phyloP scores from a whole-genome alignment of 1,284 basidiomycete genomes.

The Cryptococcus hybrid region DNA sequence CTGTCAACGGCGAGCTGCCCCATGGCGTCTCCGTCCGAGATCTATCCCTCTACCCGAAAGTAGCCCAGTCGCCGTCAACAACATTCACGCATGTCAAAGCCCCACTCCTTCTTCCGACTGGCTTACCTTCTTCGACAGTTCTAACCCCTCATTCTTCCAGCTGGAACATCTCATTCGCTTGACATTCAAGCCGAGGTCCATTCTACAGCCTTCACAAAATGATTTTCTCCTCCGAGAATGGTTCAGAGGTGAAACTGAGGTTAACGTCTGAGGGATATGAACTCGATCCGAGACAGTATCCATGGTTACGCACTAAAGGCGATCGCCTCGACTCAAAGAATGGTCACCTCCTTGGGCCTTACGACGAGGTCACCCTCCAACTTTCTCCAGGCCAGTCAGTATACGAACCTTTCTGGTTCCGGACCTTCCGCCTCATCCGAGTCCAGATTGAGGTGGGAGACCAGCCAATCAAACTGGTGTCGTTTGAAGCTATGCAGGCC shows the following conservation, averaged over 20 bases:
- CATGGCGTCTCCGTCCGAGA: conserved; percentile 23
- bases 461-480: conserved; percentile 6
- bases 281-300: conserved; percentile 18
- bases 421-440: conserved; percentile 25
- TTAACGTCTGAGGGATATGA: conserved; percentile 33
- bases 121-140: conserved; percentile 4
- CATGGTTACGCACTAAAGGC: conserved; percentile 28
- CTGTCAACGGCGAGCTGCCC: conserved; percentile 25
- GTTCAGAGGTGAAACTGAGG: conserved; percentile 14
- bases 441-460: conserved; percentile 9
- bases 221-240: conserved; percentile 8
- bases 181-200: conserved; percentile 24
- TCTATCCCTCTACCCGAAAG: conserved; percentile 23
- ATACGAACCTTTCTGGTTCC: conserved; percentile 36
- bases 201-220: conserved; percentile 27
- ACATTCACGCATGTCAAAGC: conserved; percentile 10
- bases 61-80: conserved; percentile 7
- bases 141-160: conserved; percentile 3
- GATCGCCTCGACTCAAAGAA: conserved; percentile 17
- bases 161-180: conserved; percentile 7
- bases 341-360: conserved; percentile 24
- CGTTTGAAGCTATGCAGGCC: conserved; percentile 21
- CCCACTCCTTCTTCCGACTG: conserved; percentile 1
- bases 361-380: conserved; percentile 20
- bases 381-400: conserved; percentile 7